Conservation (phyloP, 345 rosid species). For the Noccaea bulbosa region DNA sequence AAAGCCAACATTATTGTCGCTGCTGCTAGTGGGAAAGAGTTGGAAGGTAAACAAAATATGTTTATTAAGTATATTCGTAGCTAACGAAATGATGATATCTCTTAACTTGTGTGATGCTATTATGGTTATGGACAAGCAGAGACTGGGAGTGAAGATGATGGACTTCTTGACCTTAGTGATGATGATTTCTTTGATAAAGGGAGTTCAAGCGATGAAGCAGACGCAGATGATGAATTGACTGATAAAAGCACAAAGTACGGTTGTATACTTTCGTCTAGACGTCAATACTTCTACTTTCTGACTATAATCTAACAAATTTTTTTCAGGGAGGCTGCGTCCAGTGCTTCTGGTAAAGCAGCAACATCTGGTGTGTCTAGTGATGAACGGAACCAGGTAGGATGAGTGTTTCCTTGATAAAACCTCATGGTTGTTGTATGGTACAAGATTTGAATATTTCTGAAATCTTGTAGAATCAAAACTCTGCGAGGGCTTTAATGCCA, state of each 20-base stretch:
- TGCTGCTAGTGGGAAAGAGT: slow-evolving; percentile 96
- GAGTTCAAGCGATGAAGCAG: slow-evolving; percentile 97
- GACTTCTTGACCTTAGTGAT: slow-evolving; percentile 89
- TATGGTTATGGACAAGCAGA: slow-evolving; percentile 51
- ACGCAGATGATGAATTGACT: slow-evolving; percentile 98
- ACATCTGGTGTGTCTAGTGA: slow-evolving; percentile 98
- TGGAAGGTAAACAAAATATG: slow-evolving; percentile 71
- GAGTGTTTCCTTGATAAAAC: neutral
- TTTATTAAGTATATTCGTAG: neutral
- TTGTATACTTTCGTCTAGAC: slow-evolving; percentile 5
- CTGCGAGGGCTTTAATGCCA: slow-evolving; percentile 90
- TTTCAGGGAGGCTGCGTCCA: slow-evolving; percentile 94
- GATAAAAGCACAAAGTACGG: slow-evolving; percentile 89
- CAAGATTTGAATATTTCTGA: neutral
- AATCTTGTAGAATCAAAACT: slow-evolving; percentile 57
- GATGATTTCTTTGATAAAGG: slow-evolving; percentile 92
- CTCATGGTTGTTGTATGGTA: neutral
- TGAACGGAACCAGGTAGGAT: slow-evolving; percentile 86
- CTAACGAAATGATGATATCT: slow-evolving; percentile 2
- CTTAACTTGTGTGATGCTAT: slow-evolving; percentile 4
- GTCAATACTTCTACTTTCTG: slow-evolving; percentile 1
- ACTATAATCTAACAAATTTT: slow-evolving; percentile 15
- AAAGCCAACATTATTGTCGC: slow-evolving; percentile 91
- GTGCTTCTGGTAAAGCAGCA: slow-evolving; percentile 89
- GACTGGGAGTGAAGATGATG: slow-evolving; percentile 99